phyloP scores from a whole-genome alignment of 2,329 filamentous ascomycete genomes.

The Talaromyces atroroseus region DNA sequence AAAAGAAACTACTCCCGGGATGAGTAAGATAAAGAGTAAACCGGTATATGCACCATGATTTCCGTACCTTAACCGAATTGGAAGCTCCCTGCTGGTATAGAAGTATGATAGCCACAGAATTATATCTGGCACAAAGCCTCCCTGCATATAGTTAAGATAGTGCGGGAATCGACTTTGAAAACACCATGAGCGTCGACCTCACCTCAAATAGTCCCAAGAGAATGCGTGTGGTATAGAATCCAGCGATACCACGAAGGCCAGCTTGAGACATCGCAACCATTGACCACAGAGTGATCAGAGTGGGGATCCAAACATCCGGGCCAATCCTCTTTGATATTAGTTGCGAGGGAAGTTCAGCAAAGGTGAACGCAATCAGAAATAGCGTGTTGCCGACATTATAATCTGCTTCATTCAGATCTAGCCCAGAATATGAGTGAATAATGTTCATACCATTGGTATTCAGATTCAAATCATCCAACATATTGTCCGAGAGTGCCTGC shows the following conservation, averaged over 20 bases:
- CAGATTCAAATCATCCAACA: not conserved
- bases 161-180: no score
- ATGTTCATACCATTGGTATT: not conserved
- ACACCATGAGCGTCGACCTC: no score
- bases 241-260: slow-evolving; percentile 39
- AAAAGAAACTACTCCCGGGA: no score
- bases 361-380: slow-evolving; percentile 48
- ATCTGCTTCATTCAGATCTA: no score
- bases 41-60: no score
- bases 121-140: not conserved
- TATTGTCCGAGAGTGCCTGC: slow-evolving; percentile 3
- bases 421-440: no score
- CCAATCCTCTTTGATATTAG: slow-evolving; percentile 55
- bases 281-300: slow-evolving; percentile 40
- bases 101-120: slow-evolving; percentile 4
- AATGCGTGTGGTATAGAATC: slow-evolving; percentile 34
- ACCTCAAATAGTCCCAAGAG: no score
- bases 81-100: no score
- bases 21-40: no score
- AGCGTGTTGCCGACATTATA: slow-evolving; percentile 39
- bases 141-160: no score
- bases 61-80: no score
- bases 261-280: slow-evolving; percentile 37
- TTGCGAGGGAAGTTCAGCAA: slow-evolving; percentile 58
- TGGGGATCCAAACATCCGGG: slow-evolving; percentile 35